Evolutionary conservation across 139 green algal species (phyloP).

Genomic region (Protoeuglena noctilucae): DNA sequence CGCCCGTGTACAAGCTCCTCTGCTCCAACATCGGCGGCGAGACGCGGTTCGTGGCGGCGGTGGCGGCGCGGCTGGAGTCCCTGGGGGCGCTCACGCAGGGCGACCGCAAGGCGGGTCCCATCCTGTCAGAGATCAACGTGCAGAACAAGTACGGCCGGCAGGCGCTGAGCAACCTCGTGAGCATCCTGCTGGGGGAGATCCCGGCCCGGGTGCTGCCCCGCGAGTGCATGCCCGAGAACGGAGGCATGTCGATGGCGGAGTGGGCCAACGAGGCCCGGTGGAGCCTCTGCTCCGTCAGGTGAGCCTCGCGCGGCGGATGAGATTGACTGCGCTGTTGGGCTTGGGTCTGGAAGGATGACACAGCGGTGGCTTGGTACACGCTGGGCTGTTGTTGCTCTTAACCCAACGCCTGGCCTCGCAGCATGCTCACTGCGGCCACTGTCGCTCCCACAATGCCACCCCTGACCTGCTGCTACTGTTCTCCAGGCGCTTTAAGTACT

Average conservation of each 20-base stretch:
- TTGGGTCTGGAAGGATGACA: too few relatives aligned
- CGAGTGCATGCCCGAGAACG: slow-evolving; percentile 10
- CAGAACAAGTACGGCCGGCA: slow-evolving; percentile 31
- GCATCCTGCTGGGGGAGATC: slow-evolving; percentile 19
- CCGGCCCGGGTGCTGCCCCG: not conserved
- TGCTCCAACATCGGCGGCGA: slow-evolving; percentile 36
- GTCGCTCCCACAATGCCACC: too few relatives aligned
- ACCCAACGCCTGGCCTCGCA: too few relatives aligned
- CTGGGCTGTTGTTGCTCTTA: too few relatives aligned
- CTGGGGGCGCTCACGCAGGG: slow-evolving; percentile 20
- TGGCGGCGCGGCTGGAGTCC: slow-evolving; percentile 17
- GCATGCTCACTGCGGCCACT: too few relatives aligned
- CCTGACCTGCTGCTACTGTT: too few relatives aligned
- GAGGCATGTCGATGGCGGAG: too few relatives aligned
- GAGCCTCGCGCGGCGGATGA: slow-evolving; percentile 2
- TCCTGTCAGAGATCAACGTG: slow-evolving; percentile 36
- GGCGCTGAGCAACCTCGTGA: slow-evolving; percentile 34
- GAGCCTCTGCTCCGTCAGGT: not conserved
- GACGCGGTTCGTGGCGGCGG: slow-evolving; percentile 25
- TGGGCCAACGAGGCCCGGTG: too few relatives aligned
- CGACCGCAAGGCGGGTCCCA: slow-evolving; percentile 22
- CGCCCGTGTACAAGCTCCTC: slow-evolving; percentile 50
- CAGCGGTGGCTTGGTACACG: too few relatives aligned
- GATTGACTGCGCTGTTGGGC: not conserved
- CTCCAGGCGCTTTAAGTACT: too few relatives aligned